A percentile compares a stretch with the other conserved stretches of the same genome.
Evolutionary conservation across 2,329 filamentous ascomycete genomes (phyloP).

Genomic region (Torrubiella hemipterigena): DNA sequence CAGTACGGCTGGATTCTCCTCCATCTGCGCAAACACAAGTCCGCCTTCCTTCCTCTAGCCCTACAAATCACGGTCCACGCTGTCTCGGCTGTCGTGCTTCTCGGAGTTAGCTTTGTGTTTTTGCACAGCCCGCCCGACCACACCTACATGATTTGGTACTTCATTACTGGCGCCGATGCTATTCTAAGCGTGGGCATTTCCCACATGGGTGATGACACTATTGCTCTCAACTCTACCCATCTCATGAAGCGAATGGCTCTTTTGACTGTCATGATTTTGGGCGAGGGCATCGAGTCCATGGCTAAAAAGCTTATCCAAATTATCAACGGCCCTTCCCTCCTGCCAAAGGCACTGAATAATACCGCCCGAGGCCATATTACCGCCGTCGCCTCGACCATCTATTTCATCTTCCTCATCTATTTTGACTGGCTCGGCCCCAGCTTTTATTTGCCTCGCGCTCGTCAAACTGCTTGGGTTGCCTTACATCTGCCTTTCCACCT

Average conservation of each 20-base stretch:
- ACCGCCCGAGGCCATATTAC: slow-evolving; percentile 20
- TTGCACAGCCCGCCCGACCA: slow-evolving; percentile 16
- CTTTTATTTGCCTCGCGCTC: slow-evolving; percentile 41
- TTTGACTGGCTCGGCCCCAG: slow-evolving; percentile 52
- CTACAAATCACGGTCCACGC: slow-evolving; percentile 23
- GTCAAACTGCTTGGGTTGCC: slow-evolving; percentile 46
- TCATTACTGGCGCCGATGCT: slow-evolving; percentile 40
- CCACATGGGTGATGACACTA: slow-evolving; percentile 37
- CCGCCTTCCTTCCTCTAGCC: slow-evolving; percentile 20
- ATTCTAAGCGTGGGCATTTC: slow-evolving; percentile 39
- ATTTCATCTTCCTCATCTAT: slow-evolving; percentile 33
- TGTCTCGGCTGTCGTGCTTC: slow-evolving; percentile 22
- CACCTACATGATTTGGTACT: slow-evolving; percentile 35
- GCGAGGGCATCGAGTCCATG: slow-evolving; percentile 53
- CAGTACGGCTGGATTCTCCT: slow-evolving; percentile 39
- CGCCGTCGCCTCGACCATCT: slow-evolving; percentile 26
- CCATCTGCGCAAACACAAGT: slow-evolving; percentile 28
- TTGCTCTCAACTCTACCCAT: slow-evolving; percentile 51
- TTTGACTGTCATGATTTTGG: slow-evolving; percentile 54
- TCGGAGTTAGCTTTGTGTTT: slow-evolving; percentile 29
- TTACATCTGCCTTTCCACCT: slow-evolving; percentile 54
- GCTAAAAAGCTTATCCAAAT: slow-evolving; percentile 36
- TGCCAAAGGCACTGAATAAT: not conserved
- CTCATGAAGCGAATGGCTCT: slow-evolving; percentile 51
- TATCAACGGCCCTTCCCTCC: slow-evolving; percentile 15